Base-by-base conservation (phyloP, 257 asterid species). In the Fraxinus anomala region DNA sequence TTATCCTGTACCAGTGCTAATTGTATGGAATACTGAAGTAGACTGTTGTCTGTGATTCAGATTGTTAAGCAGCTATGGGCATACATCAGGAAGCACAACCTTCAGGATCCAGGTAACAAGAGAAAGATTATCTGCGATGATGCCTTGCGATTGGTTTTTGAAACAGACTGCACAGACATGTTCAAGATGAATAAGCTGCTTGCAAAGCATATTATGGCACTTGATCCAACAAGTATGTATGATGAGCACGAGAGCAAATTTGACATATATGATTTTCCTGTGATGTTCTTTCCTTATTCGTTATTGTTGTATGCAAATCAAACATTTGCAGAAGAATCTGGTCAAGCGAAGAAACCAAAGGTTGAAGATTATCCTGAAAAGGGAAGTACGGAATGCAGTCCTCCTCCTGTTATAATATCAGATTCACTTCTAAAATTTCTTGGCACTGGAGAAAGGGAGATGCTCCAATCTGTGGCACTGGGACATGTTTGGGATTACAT, bases 111-210 rank as follows among this genome's bases (percentile, higher is more conserved):
- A 33, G 84, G 85, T 73, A 91, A 91, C 84, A 89, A 86, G 78
- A 89, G 97, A 73, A 91, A 85, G 90, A 91, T 91, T 54, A 87
- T 91, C 76, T 91, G 97, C 68, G 81, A 91, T 59, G 93, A 91
- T 77, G 92, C 89, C 73, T 85, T 91, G 63, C 90, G 93, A n/a
- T 42, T 83, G 84, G 91, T 91, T 69, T 88, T 91, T 71, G 95
- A 91, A 82, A 87, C 91, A 14, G 95, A 91, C 74, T 85, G 91
- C 82, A 91, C 97, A 6, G 95, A 91, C 84, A 91, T 91, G 97
- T 91, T 91, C 92, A 94, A 92, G 96, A 92, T 92, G 97, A 94
- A 92, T 82, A 90, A 94, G 86, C 82, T 94, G 88, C 92, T 92
- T 65, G 90, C 98, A 11, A 90, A 94, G 73, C 98, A 92, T 81